These are phyloP conservation scores for Wickerhamiella brachini DNA, from an alignment of 805 yeast species.

Conservation along the genomic window DNA sequence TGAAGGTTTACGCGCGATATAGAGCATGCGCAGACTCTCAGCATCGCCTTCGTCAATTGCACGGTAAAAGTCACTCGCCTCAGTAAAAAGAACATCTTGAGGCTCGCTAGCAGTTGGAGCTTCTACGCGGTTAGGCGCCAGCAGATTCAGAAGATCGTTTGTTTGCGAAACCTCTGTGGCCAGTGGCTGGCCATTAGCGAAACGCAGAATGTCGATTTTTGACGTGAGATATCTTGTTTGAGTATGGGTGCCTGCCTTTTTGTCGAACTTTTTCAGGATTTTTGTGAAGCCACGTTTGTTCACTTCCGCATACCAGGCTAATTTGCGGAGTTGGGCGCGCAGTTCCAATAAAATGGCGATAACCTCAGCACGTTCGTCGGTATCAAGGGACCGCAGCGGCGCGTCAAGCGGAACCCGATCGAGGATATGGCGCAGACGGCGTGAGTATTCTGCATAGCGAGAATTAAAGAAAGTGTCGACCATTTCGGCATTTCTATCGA, in stretches of 20 bases:
- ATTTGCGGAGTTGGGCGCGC: constrained; percentile 59
- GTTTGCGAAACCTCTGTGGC: constrained; percentile 33
- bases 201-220: constrained; percentile 59
- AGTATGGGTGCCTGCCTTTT: constrained; percentile 52
- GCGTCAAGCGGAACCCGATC: constrained; percentile 13
- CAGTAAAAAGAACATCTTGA: not conserved
- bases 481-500: constrained; percentile 69
- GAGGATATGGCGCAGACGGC: constrained; percentile 39
- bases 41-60: constrained; percentile 33
- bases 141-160: constrained; percentile 17
- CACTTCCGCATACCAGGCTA: constrained; percentile 89
- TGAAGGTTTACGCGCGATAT: constrained; percentile 35
- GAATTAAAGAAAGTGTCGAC: constrained; percentile 68
- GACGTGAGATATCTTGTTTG: constrained; percentile 47
- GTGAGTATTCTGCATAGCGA: constrained; percentile 59
- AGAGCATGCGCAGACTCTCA: constrained; percentile 29
- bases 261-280: constrained; percentile 80
- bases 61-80: constrained; percentile 2
- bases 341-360: constrained; percentile 59
- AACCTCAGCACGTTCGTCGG: constrained; percentile 49
- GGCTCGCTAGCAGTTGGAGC: not conserved
- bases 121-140: constrained; percentile 17
- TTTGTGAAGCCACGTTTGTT: constrained; percentile 82
- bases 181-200: constrained; percentile 58
- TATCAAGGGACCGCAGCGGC: constrained; percentile 24